Percentiles rank a stretch among this genome's conserved stretches.
Evolutionary conservation across 1,139 yeast genomes (phyloP).

Genomic region (Debaryomycetaceae sp.): DNA sequence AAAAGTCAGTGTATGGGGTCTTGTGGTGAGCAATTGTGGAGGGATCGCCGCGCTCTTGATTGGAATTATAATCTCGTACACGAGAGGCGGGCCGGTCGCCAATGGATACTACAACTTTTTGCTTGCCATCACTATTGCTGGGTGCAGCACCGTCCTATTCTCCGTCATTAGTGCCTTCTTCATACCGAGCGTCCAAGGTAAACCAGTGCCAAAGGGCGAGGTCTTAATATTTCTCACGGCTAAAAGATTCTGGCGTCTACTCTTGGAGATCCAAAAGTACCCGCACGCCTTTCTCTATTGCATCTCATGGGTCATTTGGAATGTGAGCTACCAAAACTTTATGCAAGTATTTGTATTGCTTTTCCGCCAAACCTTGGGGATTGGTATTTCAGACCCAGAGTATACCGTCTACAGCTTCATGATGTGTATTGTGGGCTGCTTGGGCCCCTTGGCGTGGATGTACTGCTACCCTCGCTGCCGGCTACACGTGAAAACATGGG

Average conservation of each 20-base stretch:
- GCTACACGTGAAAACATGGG: conserved; percentile 23
- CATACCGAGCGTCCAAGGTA: conserved; percentile 24
- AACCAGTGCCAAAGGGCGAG: conserved; percentile 15
- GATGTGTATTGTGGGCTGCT: conserved; percentile 22
- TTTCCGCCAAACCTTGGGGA: conserved; percentile 32
- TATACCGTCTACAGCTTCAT: conserved; percentile 31
- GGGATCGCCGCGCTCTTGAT: conserved; percentile 29
- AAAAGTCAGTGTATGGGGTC: conserved; percentile 28
- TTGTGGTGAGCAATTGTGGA: conserved; percentile 28
- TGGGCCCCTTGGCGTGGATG: conserved; percentile 33
- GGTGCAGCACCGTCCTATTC: conserved; percentile 21
- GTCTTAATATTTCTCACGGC: conserved; percentile 14
- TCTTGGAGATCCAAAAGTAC: conserved; percentile 17
- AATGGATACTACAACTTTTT: conserved; percentile 26
- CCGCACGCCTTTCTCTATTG: conserved; percentile 30
- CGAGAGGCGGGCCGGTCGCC: conserved; percentile 15
- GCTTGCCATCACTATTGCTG: conserved; percentile 32
- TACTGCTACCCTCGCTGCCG: conserved; percentile 16
- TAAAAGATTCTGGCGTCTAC: conserved; percentile 15
- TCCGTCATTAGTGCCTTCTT: conserved; percentile 16
- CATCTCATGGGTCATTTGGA: conserved; percentile 37
- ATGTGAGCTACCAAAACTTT: conserved; percentile 26
- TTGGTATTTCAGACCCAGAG: conserved; percentile 29
- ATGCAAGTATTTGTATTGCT: conserved; percentile 25
- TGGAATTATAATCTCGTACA: conserved; percentile 29